Percentiles rank a stretch among this genome's conserved stretches.
phyloP scores from a whole-genome alignment of 306 rosid species.

The Lathyrus aphaca region DNA sequence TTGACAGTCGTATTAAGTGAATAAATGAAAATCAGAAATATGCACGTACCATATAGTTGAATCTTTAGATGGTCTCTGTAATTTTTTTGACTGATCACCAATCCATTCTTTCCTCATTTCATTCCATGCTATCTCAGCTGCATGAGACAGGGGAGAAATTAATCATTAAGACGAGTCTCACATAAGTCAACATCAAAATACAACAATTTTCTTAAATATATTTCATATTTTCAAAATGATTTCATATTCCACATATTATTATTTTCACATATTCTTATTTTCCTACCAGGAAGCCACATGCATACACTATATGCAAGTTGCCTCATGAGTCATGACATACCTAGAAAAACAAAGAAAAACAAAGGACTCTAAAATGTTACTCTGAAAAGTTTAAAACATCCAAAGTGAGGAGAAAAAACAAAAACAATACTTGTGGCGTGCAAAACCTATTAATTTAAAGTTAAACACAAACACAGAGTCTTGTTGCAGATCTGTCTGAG shows the following conservation, averaged over 20 bases:
- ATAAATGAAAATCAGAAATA: conserved; percentile 3
- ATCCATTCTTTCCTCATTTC: conserved; percentile 61
- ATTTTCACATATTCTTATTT: not conserved
- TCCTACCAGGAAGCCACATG: not conserved
- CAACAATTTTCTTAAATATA: not conserved
- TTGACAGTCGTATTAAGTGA: not conserved
- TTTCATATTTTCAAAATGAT: conserved; percentile 1
- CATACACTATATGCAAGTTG: conserved; percentile 22
- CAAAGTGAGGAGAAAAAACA: not conserved
- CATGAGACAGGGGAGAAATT: conserved; percentile 26
- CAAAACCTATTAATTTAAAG: conserved; percentile 13
- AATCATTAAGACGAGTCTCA: conserved; percentile 6
- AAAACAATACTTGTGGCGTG: not conserved
- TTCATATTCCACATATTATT: too few species aligned
- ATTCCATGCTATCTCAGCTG: conserved; percentile 74
- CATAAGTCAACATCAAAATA: conserved; percentile 7
- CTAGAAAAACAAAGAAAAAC: conserved; percentile 14
- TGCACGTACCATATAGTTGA: conserved; percentile 58
- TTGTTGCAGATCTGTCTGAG: not conserved
- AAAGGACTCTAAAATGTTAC: conserved; percentile 10
- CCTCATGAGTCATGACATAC: conserved; percentile 1
- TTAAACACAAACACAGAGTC: not conserved
- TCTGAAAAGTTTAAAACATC: conserved; percentile 10
- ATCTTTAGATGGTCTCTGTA: conserved; percentile 43
- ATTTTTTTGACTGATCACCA: conserved; percentile 50